Base-by-base conservation (phyloP, 78 protist species). In the Dictyostelium purpureum region DNA sequence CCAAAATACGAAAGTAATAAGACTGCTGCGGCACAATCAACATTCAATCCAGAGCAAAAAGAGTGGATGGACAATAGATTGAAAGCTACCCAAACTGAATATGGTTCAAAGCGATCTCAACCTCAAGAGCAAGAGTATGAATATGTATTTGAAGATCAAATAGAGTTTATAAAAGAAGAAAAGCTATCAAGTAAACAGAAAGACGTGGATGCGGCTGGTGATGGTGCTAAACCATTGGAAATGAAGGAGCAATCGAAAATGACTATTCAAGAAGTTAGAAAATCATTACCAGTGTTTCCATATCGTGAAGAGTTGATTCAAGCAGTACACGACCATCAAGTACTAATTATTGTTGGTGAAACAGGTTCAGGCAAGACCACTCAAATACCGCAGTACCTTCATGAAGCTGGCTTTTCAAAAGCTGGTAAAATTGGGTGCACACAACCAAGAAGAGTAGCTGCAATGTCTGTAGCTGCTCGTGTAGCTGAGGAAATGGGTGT, bases 401-500 rank as follows among this genome's bases (percentile, higher is more conserved):
- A 47, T 63, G 99, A 99, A 82, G 96, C 73, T 4, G 99, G 98
- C 0, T 97, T 90, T 70, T 47, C 85, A 9, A 59, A 61, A 45
- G 92, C 77, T 26, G 96, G 96, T 9, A 94, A 77, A 54, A 79
- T 99, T 16, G 98, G 95, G 21, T 98, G 99, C 90, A 98, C 99
- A 43, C 99, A 99, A 91, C 99, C 99, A 18, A 94, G 99, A 6
- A 91, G 99, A 19, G 98, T 99, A 21, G 99, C 99, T 0, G 99
- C 99, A 18, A 96, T 97, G 97, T 74, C 96, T n/a, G 98, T 98
- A 19, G 99, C 99, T 14, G 79, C 74, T 28, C 97, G 99, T 16
- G 99, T 99, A 59, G 95, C 98, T 4, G 97, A 98, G 18, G 99
- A 98, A 56, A 88, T 96, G 96, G 94, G 80, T 11, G 66, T 73